Percentiles rank a stretch among this genome's conserved stretches.
Evolutionary conservation across 345 rosid genomes (phyloP).

Genomic region (Aquilaria sinensis): DNA sequence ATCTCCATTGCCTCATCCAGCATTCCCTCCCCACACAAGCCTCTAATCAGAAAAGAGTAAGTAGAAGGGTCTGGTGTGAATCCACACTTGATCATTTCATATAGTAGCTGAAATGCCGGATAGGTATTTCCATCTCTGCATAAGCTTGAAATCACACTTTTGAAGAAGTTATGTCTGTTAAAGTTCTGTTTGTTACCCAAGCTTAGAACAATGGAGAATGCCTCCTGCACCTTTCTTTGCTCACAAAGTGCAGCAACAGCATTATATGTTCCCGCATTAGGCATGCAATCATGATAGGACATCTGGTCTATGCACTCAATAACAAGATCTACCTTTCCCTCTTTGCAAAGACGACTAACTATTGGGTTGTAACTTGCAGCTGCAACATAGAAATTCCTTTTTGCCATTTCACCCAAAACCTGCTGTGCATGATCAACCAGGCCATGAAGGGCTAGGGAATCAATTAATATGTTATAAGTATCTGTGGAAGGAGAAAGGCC

Average conservation of each 20-base stretch:
- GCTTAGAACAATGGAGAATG: slow-evolving; percentile 65
- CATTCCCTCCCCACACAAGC: slow-evolving; percentile 73
- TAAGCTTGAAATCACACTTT: slow-evolving; percentile 48
- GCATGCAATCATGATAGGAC: slow-evolving; percentile 47
- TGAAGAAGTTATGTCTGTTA: slow-evolving; percentile 48
- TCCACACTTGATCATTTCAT: slow-evolving; percentile 60
- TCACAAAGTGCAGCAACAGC: slow-evolving; percentile 56
- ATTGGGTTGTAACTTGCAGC: slow-evolving; percentile 75
- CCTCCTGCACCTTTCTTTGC: slow-evolving; percentile 56
- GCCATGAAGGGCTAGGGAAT: slow-evolving; percentile 64
- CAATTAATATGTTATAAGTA: slow-evolving; percentile 65
- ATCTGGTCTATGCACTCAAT: slow-evolving; percentile 61
- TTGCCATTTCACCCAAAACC: slow-evolving; percentile 59
- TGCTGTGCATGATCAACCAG: slow-evolving; percentile 52
- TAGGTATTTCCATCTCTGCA: slow-evolving; percentile 77
- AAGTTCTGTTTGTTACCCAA: slow-evolving; percentile 45
- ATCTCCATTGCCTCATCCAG: slow-evolving; percentile 52
- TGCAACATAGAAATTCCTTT: slow-evolving; percentile 37
- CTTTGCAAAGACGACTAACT: slow-evolving; percentile 47
- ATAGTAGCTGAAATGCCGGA: slow-evolving; percentile 66
- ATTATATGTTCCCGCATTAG: slow-evolving; percentile 73
- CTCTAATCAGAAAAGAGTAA: slow-evolving; percentile 72
- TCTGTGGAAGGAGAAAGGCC: slow-evolving; percentile 54
- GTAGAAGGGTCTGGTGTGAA: slow-evolving; percentile 63
- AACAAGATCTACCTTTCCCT: slow-evolving; percentile 58